Conservation (phyloP, 2,329 filamentous ascomycete genomes). For the Xylaria arbuscula region DNA sequence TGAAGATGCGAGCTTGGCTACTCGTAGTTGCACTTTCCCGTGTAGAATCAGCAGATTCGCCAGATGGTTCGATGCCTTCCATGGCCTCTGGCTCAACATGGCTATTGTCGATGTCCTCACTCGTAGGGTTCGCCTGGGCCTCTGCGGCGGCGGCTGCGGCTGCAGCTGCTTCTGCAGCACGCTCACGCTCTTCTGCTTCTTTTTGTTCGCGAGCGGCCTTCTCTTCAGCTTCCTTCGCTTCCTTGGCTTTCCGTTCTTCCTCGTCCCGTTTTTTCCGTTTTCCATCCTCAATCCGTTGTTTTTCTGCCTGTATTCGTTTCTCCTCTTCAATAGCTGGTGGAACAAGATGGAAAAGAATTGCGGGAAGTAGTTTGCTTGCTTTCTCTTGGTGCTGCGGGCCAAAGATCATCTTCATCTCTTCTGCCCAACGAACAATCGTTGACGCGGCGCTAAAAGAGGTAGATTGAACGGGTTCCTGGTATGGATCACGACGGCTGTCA, state of each 20-base stretch:
- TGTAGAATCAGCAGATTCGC: constrained; percentile 48
- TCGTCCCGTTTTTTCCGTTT: constrained; percentile 72
- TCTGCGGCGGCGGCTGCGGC: constrained; percentile 58
- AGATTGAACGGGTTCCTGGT: constrained; percentile 76
- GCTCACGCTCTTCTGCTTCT: constrained; percentile 76
- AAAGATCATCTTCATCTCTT: constrained; percentile 90
- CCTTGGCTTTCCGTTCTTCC: constrained; percentile 72
- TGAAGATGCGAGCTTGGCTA: constrained; percentile 75
- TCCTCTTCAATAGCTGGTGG: constrained; percentile 87
- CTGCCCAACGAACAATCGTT: constrained; percentile 84
- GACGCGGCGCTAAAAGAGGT: constrained; percentile 78
- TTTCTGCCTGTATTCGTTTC: constrained; percentile 70
- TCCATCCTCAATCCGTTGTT: constrained; percentile 66
- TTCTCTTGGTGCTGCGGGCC: constrained; percentile 75
- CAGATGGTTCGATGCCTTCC: constrained; percentile 52
- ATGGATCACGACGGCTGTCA: constrained; percentile 62
- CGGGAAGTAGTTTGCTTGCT: constrained; percentile 72
- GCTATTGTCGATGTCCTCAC: constrained; percentile 56
- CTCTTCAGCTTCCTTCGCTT: constrained; percentile 78
- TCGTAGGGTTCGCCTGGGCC: constrained; percentile 61
- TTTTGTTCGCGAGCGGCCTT: constrained; percentile 73
- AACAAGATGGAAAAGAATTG: constrained; percentile 78
- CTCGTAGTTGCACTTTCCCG: constrained; percentile 56
- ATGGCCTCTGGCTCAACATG: constrained; percentile 47
- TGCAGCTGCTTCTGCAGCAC: constrained; percentile 70